These are phyloP conservation scores for Mortierella sp. DNA, from an alignment of 371 early-diverging fungal genomes.

Conservation along the genomic window DNA sequence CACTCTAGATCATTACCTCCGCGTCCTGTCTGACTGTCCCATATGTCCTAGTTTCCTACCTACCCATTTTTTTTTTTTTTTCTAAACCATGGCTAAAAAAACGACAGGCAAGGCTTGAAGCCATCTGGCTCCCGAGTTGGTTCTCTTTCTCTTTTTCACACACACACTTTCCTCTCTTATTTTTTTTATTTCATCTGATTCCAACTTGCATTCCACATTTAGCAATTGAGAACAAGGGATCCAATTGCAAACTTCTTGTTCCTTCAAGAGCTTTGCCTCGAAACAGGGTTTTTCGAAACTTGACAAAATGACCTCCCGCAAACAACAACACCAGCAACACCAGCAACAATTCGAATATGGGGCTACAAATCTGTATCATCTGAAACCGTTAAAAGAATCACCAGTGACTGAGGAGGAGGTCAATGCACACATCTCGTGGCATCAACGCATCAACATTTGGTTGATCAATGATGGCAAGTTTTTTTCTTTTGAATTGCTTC, in stretches of 20 bases:
- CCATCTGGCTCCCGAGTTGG: neutral
- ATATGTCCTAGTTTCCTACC: too few relatives aligned
- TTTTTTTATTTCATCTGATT: neutral
- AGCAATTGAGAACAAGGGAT: neutral
- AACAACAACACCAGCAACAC: too few relatives aligned
- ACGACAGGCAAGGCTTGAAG: neutral
- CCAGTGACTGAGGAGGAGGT: constrained; percentile 1
- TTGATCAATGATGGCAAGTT: constrained; percentile 58
- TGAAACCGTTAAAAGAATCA: neutral
- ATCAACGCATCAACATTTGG: constrained; percentile 47
- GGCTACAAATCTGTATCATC: constrained; percentile 9
- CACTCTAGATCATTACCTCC: too few relatives aligned
- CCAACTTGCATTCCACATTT: too few relatives aligned
- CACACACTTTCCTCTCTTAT: neutral
- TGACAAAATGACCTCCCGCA: too few relatives aligned
- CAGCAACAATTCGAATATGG: neutral
- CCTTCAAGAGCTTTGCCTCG: neutral
- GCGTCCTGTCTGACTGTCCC: too few relatives aligned
- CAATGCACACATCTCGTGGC: constrained; percentile 24
- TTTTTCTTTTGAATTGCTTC: neutral
- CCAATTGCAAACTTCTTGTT: neutral
- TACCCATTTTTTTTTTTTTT: too few relatives aligned
- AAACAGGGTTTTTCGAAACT: too few relatives aligned
- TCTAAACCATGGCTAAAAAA: too few relatives aligned
- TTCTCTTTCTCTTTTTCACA: neutral